These are phyloP conservation scores for Amborella trichopoda DNA, from an alignment of 164 flowering plant genomes.

Conservation along the genomic window DNA sequence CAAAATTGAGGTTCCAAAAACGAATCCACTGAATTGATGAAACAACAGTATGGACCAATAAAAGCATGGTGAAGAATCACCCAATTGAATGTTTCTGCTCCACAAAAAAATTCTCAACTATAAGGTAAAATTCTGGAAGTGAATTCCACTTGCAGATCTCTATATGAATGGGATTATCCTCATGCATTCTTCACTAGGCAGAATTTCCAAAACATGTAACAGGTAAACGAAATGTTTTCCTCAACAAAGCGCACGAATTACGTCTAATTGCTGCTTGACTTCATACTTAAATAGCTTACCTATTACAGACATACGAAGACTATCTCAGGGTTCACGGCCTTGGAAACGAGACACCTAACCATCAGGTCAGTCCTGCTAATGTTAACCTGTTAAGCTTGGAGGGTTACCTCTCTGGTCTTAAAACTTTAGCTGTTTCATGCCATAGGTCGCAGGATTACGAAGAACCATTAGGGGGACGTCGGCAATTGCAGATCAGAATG, in stretches of 20 bases:
- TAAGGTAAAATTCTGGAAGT: too few species aligned
- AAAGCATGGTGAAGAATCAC: too few species aligned
- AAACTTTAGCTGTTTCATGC: too few species aligned
- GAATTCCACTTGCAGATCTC: too few species aligned
- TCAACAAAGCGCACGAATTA: neutral
- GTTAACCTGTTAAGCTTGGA: neutral
- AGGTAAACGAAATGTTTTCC: neutral
- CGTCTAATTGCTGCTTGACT: neutral
- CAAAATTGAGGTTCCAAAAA: too few species aligned
- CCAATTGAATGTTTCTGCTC: too few species aligned
- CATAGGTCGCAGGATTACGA: too few species aligned
- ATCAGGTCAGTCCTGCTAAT: conserved; percentile 28
- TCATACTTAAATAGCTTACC: neutral
- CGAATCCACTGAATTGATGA: too few species aligned
- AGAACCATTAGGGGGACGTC: conserved; percentile 17
- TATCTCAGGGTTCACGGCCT: conserved; percentile 56
- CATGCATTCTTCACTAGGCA: neutral
- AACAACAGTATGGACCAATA: too few species aligned
- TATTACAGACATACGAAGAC: conserved; percentile 78
- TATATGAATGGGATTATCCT: neutral
- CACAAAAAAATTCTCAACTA: too few species aligned
- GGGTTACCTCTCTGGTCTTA: neutral
- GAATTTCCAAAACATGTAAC: neutral
- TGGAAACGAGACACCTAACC: conserved; percentile 20
- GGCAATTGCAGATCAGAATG: conserved; percentile 16